Evolutionary conservation across 2,329 filamentous ascomycete genomes (phyloP).

Genomic region (Talaromyces sp.): DNA sequence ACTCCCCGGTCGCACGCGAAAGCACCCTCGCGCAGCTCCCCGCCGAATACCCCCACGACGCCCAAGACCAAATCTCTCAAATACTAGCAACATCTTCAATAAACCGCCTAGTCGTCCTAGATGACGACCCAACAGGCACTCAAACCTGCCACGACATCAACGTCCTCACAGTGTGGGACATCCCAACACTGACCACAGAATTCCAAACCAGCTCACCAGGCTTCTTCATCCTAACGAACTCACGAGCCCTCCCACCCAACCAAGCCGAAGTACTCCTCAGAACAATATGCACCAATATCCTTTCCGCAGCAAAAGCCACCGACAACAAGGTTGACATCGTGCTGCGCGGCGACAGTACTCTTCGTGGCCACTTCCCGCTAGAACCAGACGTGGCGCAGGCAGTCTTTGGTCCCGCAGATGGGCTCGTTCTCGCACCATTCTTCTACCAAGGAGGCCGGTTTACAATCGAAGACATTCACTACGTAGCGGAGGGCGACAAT

Average conservation of each 20-base stretch:
- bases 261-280: slow-evolving; percentile 53
- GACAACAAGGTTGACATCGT: slow-evolving; percentile 56
- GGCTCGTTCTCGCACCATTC: slow-evolving; percentile 61
- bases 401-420: slow-evolving; percentile 55
- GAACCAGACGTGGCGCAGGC: slow-evolving; percentile 57
- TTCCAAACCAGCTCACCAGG: slow-evolving; percentile 49
- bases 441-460: slow-evolving; percentile 62
- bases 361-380: slow-evolving; percentile 60
- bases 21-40: slow-evolving; percentile 32
- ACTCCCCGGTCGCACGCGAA: slow-evolving; percentile 29
- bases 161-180: slow-evolving; percentile 59
- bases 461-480: slow-evolving; percentile 62
- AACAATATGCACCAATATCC: slow-evolving; percentile 56
- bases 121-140: slow-evolving; percentile 63
- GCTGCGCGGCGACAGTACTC: slow-evolving; percentile 59
- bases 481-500: slow-evolving; percentile 55
- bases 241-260: slow-evolving; percentile 56
- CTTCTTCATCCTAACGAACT: slow-evolving; percentile 65
- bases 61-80: slow-evolving; percentile 34
- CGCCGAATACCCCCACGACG: slow-evolving; percentile 31
- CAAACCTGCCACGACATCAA: slow-evolving; percentile 63
- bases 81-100: slow-evolving; percentile 29
- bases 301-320: slow-evolving; percentile 46
- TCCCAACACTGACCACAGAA: slow-evolving; percentile 47
- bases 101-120: slow-evolving; percentile 42